Evolutionary conservation across 257 asterid species (phyloP), one percentile per base, ranked within the genome.

Genomic region (Forsythia suspensa): DNA sequence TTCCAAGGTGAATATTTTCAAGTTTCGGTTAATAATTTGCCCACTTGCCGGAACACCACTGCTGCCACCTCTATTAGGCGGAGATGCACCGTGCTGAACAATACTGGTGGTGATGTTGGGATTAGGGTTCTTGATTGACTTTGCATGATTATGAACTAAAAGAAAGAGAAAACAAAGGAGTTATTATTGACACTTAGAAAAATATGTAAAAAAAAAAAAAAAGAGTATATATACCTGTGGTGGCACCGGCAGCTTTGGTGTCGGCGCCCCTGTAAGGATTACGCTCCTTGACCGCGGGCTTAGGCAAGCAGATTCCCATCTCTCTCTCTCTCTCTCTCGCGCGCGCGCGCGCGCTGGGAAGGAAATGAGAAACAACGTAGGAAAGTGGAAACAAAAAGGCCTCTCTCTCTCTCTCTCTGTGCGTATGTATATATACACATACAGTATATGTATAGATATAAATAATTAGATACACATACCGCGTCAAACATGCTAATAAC

Each of bases 231-330:
- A 37, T 86, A 86, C 90, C 89, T 74, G 82, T 82, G 51, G 84
- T 86, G 11, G 80, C 29, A 13, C 84, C 84, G 11, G 80, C 29
- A n/a, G 88, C 76, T 55, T 68, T 77, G 83, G 72, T 81, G 82
- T 18, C 74, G 24, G 44, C 13, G 59, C 65, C 37, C 40, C 40
- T 29, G 48, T 83, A 63, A 57, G 42, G 76, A 76, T 48, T 80
- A 38, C 75, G 6, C 39, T 24, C 70, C 18, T 1, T 39, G 0
- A 2, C 80, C 11, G 82, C 71, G 24, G 92, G 89, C 72, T 83
- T 82, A 1, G 88, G 82, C 84, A 86, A 88, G 85, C 92, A 88
- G 72, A 66, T 86, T 8, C 92, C 92, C 92, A 88, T 88, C 16
- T 15, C 13, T 15, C 43, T 16, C 13, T 59, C 37, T 57, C 78